A percentile compares a stretch with the other conserved stretches of the same genome.
Evolutionary conservation across 148 eudicot genomes (phyloP).

Genomic region (Bassia scoparia): DNA sequence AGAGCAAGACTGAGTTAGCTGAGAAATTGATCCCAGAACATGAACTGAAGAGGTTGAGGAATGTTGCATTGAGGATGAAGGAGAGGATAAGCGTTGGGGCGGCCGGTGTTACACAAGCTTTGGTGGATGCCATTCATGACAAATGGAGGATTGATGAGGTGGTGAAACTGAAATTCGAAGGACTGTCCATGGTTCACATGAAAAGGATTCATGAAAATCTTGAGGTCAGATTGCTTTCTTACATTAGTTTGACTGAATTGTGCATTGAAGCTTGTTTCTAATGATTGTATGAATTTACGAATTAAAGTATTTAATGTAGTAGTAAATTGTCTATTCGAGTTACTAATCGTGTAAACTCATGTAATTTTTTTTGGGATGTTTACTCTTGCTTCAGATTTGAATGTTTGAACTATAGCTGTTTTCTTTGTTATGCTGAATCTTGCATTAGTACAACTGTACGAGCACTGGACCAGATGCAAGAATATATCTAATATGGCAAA

Average conservation of each 20-base stretch:
- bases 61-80: constrained; percentile 78
- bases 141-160: constrained; percentile 86
- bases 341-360: not conserved
- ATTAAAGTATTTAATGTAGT: not conserved
- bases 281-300: not conserved
- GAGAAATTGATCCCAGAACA: constrained; percentile 68
- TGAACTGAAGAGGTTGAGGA: constrained; percentile 82
- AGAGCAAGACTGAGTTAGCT: constrained; percentile 49
- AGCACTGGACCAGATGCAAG: no score
- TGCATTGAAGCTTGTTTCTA: not conserved
- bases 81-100: constrained; percentile 79
- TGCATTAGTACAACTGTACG: not conserved
- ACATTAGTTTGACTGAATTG: no score
- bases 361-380: not conserved
- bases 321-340: not conserved
- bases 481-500: no score
- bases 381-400: not conserved
- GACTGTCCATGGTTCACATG: constrained; percentile 66
- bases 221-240: constrained; percentile 54
- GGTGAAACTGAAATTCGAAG: constrained; percentile 83
- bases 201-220: constrained; percentile 71
- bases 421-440: not conserved
- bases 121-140: constrained; percentile 68
- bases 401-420: not conserved
- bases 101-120: constrained; percentile 70